A percentile compares a stretch with the other conserved stretches of the same genome.
These are phyloP conservation scores for Emydomyces testavorans DNA, from an alignment of 2,329 filamentous ascomycete species.

Conservation along the genomic window DNA sequence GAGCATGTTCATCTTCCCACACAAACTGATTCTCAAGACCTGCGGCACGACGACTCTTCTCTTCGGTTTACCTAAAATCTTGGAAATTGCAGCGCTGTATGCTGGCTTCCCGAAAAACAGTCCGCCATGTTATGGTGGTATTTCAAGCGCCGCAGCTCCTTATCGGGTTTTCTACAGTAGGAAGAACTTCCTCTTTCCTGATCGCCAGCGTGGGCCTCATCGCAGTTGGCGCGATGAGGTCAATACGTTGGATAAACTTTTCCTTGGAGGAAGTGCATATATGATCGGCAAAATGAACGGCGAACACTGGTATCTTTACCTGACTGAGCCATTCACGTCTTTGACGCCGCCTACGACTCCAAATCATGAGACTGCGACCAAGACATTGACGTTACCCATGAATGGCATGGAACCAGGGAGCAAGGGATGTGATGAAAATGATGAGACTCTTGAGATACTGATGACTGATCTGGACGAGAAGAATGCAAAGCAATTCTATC, in stretches of 20 bases:
- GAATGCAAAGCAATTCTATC: conserved; percentile 57
- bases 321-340: conserved; percentile 71
- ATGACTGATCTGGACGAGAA: conserved; percentile 58
- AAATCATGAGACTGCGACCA: conserved; percentile 45
- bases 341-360: conserved; percentile 78
- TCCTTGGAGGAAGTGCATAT: conserved; percentile 86
- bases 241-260: conserved; percentile 80
- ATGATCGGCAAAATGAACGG: conserved; percentile 99
- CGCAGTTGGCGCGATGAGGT: conserved; percentile 97
- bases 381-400: conserved; percentile 45
- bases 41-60: conserved; percentile 94
- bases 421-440: conserved; percentile 29
- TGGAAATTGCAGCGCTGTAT: conserved; percentile 78
- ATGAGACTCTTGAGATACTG: conserved; percentile 50
- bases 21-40: conserved; percentile 97
- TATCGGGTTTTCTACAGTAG: conserved; percentile 97
- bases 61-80: conserved; percentile 74
- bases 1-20: conserved; percentile 99
- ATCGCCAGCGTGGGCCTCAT: conserved; percentile 87
- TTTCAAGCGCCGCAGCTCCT: conserved; percentile 67
- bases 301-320: conserved; percentile 97
- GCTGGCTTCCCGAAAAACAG: conserved; percentile 82
- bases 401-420: conserved; percentile 15
- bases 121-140: conserved; percentile 52
- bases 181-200: conserved; percentile 95